Evolutionary conservation across 2,329 filamentous ascomycete species (phyloP), one percentile per base, ranked within the genome.

Genomic region (Emydomyces testavorans): DNA sequence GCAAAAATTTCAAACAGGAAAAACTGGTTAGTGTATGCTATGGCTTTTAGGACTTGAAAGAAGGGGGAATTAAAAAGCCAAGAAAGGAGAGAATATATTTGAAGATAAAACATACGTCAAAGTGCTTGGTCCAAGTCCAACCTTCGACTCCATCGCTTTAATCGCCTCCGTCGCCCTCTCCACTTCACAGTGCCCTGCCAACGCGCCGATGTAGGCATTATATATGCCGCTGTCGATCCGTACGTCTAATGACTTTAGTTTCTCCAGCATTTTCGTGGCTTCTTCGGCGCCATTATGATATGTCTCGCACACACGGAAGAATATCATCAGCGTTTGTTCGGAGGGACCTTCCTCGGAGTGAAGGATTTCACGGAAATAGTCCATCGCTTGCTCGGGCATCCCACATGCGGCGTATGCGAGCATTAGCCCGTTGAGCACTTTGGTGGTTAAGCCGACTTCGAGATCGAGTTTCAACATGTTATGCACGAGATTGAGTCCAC

Each of bases 401-500:
- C 77, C 83, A 58, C 80, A 84, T 1, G 78, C 76, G 1, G 80
- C 78, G 60, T 94, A 90, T 0, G 86, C 89, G 10, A 92, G 73
- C 80, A 98, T 94, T 41, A 96, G 70, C 0, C 83, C 80, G 58
- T 94, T 96, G 57, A 83, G 79, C 1, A 96, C 71, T 48, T 71
- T 73, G 0, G 90, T 96, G 56, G 77, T 80, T 3, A 82, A 75
- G 6, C 38, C 46, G 31, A 96, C 75, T 35, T 78, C 77, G n/a
- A 81, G 75, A 63, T 98, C 92, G 63, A 95, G 81, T 68, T 94
- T 96, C 55, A 95, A 74, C 78, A 94, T 90, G 61, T 95, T 94
- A 68, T 94, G 84, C 1, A 94, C 77, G 52, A 83, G 78, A 50
- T 80, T 78, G 16, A 95, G 69, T 35, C 79, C 80, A 48, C 85